These are phyloP conservation scores for Phytophthora meadii DNA, from an alignment of 352 stramenopile species.

Conservation along the genomic window DNA sequence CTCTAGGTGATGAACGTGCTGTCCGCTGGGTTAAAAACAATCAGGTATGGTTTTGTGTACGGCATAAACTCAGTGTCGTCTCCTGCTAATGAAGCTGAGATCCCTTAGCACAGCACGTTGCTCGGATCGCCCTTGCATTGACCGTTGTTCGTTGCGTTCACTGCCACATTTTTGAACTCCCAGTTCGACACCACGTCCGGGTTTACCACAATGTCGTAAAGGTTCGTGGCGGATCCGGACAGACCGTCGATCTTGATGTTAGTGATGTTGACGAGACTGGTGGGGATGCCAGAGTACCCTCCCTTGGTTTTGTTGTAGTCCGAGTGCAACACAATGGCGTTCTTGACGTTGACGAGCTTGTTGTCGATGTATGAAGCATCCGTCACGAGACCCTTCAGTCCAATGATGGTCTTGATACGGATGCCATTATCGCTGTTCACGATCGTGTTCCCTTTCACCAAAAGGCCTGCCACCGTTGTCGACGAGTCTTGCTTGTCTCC, in stretches of 20 bases:
- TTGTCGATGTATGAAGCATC: conserved; percentile 25
- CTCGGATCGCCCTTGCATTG: conserved; percentile 7
- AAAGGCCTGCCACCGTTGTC: conserved; percentile 22
- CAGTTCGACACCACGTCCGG: conserved; percentile 18
- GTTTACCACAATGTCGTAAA: conserved; percentile 39
- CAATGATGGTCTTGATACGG: conserved; percentile 25
- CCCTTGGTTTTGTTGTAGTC: conserved; percentile 28
- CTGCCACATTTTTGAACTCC: conserved; percentile 19
- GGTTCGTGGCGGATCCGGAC: conserved; percentile 33
- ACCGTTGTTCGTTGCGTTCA: conserved; percentile 16
- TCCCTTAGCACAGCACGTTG: conserved; percentile 12
- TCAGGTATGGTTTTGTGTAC: conserved; percentile 4
- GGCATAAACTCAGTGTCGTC: conserved; percentile 6
- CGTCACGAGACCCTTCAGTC: conserved; percentile 23
- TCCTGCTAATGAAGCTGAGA: neutral
- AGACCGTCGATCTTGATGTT: conserved; percentile 35
- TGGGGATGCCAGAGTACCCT: conserved; percentile 26
- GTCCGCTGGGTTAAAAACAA: conserved; percentile 4
- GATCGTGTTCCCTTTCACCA: conserved; percentile 29
- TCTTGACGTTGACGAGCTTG: conserved; percentile 21
- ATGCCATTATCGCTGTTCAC: conserved; percentile 33
- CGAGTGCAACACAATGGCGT: conserved; percentile 20
- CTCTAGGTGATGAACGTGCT: neutral
- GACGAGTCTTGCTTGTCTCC: conserved; percentile 5
- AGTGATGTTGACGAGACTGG: conserved; percentile 29